A percentile compares a stretch with the other conserved stretches of the same genome.
Conservation (phyloP, 176 grass and related monocot genomes). For the Pontederia paniculata region DNA sequence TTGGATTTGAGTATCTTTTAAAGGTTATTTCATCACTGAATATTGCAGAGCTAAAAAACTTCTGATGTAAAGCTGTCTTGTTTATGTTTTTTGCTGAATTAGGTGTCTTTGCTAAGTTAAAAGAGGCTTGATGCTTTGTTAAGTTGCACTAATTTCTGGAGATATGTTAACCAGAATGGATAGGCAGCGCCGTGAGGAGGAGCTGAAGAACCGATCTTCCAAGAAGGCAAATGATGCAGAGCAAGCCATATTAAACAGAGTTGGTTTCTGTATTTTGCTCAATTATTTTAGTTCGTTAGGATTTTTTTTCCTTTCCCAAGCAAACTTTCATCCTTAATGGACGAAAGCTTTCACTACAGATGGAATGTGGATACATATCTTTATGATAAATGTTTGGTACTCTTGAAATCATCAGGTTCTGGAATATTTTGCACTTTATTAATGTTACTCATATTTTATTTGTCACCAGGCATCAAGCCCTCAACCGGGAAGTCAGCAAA, state of each 20-base stretch:
- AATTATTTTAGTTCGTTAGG: background rate
- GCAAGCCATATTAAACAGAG: slow-evolving; percentile 30
- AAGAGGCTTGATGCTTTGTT: background rate
- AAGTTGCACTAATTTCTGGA: background rate
- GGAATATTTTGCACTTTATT: slow-evolving; percentile 8
- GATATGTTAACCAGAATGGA: slow-evolving; percentile 40
- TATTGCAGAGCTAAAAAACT: no score
- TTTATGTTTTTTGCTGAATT: no score
- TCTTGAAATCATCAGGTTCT: background rate
- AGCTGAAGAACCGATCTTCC: slow-evolving; percentile 49
- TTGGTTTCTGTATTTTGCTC: slow-evolving; percentile 9
- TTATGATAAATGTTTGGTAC: no score
- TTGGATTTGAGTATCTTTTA: no score
- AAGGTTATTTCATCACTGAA: no score
- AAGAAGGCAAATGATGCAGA: slow-evolving; percentile 39
- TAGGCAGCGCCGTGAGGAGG: slow-evolving; percentile 61
- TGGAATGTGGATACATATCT: slow-evolving; percentile 7
- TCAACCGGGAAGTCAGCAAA: slow-evolving; percentile 39
- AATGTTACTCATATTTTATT: slow-evolving; percentile 22
- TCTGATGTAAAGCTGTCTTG: no score
- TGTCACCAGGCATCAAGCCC: slow-evolving; percentile 50
- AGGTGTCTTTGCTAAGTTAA: no score
- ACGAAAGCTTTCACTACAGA: background rate
- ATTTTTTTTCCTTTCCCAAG: background rate
- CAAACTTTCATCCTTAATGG: background rate